Base-by-base conservation (phyloP, 1,284 basidiomycete species). In the Pseudozyma hubeiensis region DNA sequence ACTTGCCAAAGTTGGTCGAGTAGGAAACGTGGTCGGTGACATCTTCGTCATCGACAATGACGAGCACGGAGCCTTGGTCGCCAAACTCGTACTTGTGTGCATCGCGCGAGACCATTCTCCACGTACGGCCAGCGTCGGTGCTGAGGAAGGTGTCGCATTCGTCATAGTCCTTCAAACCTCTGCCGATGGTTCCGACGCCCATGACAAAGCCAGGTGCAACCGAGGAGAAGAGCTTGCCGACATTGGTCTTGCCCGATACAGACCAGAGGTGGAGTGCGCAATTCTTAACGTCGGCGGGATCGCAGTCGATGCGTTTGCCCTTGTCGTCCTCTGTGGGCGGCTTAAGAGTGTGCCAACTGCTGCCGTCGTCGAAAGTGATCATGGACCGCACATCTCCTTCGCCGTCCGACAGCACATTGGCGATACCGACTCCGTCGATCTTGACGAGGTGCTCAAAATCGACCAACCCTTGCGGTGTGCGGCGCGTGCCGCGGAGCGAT, bases 71-170 rank as follows among this genome's bases (percentile, higher is more conserved):
- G 0, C 96, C 83, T 87, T 88, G 89, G 81, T 97, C 96, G 16
- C 96, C 96, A 84, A 98, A 96, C 85, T 97, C 94, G 83, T 97
- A 97, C 85, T 94, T 93, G 85, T 94, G 91, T 0, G 96, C 92
- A 19, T 91, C 90, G 61, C 86, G 87, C 43, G 87, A 87, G 9
- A 92, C 88, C 90, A 93, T 93, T 34, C 81, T 87, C 96, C 96
- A 99, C 0, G 89, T 90, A 7, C 94, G 78, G 3, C 96, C 96
- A 0, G 91, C 95, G 79, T 99, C 93, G 0, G 89, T 92, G 78
- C 92, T 93, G 66, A 98, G 85, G 87, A 95, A 99, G 0, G 96
- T 98, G 80, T 97, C 93, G 82, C 92, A 92, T 39, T 97, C 91
- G 52, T 92, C 90, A 82, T 99, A 99, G 0, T 90, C 87, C 35